Evolutionary conservation across 2,329 filamentous ascomycete species (phyloP).

Genomic region (Pezicula neosporulosa): DNA sequence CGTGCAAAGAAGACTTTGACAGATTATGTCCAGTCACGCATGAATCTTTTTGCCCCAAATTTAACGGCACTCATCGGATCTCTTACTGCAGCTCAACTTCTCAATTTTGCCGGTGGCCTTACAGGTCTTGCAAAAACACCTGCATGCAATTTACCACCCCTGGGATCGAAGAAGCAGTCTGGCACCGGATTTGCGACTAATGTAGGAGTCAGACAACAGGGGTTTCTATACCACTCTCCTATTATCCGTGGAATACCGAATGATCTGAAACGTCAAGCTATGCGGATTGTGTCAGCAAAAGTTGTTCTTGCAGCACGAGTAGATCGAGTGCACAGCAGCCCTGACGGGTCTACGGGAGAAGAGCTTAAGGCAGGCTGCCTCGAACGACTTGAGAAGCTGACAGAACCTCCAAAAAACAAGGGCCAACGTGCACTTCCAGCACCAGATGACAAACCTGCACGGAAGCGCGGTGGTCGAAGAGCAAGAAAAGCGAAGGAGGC

Average conservation of each 20-base stretch:
- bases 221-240: slow-evolving; percentile 88
- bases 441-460: slow-evolving; percentile 90
- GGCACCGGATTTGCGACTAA: slow-evolving; percentile 86
- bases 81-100: slow-evolving; percentile 89
- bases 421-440: slow-evolving; percentile 82
- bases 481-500: slow-evolving; percentile 96
- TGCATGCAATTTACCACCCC: slow-evolving; percentile 85
- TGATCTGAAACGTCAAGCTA: slow-evolving; percentile 87
- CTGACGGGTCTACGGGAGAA: slow-evolving; percentile 79
- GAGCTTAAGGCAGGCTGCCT: slow-evolving; percentile 79
- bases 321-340: slow-evolving; percentile 77
- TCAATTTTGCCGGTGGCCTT: slow-evolving; percentile 88
- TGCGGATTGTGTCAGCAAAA: slow-evolving; percentile 92
- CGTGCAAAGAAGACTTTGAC: slow-evolving; percentile 82
- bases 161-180: slow-evolving; percentile 84
- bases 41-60: slow-evolving; percentile 95
- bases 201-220: slow-evolving; percentile 84
- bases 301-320: slow-evolving; percentile 90
- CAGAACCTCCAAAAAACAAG: slow-evolving; percentile 86
- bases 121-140: slow-evolving; percentile 88
- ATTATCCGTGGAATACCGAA: slow-evolving; percentile 81
- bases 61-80: slow-evolving; percentile 87
- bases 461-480: slow-evolving; percentile 86
- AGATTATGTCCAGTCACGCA: slow-evolving; percentile 93
- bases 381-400: slow-evolving; percentile 86